phyloP scores from a whole-genome alignment of 257 asterid genomes.

The Datura wrightii region DNA sequence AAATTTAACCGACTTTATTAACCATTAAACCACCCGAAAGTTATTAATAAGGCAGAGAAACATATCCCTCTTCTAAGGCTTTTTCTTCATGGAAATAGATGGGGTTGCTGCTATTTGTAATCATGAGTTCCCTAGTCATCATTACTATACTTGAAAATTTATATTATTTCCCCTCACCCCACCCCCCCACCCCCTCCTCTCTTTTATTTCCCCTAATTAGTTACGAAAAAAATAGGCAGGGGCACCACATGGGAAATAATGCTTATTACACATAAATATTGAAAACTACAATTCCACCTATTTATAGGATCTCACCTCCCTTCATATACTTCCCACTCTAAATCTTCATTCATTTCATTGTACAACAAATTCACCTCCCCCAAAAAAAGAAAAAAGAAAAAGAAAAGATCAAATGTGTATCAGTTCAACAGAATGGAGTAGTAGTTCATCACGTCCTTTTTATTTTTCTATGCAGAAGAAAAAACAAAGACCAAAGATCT shows the following conservation, averaged over 20 bases:
- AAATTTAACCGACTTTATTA: background rate
- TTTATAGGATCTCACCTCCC: conserved; percentile 36
- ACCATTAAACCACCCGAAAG: background rate
- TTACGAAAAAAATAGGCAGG: conserved; percentile 26
- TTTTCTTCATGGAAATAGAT: conserved; percentile 53
- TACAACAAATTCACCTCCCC: background rate
- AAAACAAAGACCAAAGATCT: conserved; percentile 39
- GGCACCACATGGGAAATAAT: conserved; percentile 42
- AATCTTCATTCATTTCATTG: conserved; percentile 3
- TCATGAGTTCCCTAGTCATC: conserved; percentile 58
- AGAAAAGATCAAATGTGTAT: conserved; percentile 34
- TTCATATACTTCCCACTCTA: conserved; percentile 23
- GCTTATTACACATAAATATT: conserved; percentile 31
- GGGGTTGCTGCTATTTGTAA: conserved; percentile 56
- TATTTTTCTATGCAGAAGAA: conserved; percentile 37
- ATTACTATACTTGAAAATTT: conserved; percentile 56
- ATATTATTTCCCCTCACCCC: conserved; percentile 27
- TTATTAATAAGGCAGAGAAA: conserved; percentile 24
- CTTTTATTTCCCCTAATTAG: background rate
- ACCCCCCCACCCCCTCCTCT: background rate
- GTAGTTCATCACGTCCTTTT: conserved; percentile 31
- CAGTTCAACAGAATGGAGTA: conserved; percentile 19
- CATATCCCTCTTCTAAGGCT: conserved; percentile 46
- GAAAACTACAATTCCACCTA: conserved; percentile 46
- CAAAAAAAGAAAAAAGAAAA: background rate